Conservation (phyloP, 1,284 basidiomycete genomes). For the Lentinula novae-zelandiae region DNA sequence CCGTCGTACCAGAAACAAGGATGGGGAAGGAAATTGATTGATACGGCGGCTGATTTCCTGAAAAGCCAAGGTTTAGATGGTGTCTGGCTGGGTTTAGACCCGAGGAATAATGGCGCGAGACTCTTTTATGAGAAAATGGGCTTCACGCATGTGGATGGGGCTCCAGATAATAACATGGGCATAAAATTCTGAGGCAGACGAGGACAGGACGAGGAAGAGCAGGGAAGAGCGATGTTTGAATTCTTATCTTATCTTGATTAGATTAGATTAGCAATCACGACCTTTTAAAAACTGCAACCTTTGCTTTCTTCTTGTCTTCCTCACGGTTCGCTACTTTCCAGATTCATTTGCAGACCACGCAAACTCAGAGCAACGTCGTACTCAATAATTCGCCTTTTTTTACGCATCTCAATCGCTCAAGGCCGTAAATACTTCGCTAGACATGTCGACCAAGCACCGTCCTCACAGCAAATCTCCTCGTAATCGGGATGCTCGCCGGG, state of each 20-base stretch:
- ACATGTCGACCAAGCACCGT: not conserved
- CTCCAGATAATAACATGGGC: constrained; percentile 42
- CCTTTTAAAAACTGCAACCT: too few species aligned
- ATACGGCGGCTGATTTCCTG: constrained; percentile 45
- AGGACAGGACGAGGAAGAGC: not conserved
- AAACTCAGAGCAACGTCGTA: not conserved
- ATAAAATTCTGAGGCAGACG: constrained; percentile 32
- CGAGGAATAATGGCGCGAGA: constrained; percentile 51
- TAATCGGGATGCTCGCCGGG: not conserved
- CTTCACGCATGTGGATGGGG: constrained; percentile 48
- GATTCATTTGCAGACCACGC: too few species aligned
- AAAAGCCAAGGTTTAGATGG: constrained; percentile 38
- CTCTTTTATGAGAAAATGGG: constrained; percentile 56
- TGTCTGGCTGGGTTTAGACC: constrained; percentile 61
- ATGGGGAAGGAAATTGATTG: constrained; percentile 59
- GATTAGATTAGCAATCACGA: not conserved
- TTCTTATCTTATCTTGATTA: not conserved
- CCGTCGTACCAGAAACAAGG: constrained; percentile 56
- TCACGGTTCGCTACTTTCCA: too few species aligned
- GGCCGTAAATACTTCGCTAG: not conserved
- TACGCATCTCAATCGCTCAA: not conserved
- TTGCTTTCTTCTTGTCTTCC: too few species aligned
- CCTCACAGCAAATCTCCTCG: not conserved
- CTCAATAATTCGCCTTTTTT: not conserved
- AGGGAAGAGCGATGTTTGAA: not conserved